Evolutionary conservation across 371 early-diverging fungal species (phyloP).

Genomic region (Mortierella sp.): DNA sequence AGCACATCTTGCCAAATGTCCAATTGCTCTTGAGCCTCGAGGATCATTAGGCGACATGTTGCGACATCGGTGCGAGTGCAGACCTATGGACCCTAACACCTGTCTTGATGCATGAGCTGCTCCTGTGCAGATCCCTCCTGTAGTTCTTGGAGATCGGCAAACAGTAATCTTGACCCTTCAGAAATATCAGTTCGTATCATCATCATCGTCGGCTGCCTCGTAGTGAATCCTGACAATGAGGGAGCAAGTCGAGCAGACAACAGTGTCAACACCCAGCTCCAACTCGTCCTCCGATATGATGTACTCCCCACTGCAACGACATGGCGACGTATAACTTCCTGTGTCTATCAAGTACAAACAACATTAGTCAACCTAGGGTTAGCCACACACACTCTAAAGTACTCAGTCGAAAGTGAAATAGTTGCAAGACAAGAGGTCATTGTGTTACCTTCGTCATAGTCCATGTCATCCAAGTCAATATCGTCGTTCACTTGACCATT

Average conservation of each 20-base stretch:
- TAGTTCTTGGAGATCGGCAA: neutral
- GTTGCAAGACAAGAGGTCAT: neutral
- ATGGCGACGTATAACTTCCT: conserved; percentile 35
- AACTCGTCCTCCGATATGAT: conserved; percentile 43
- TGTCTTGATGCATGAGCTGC: neutral
- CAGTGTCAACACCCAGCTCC: conserved; percentile 49
- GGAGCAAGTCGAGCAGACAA: conserved; percentile 50
- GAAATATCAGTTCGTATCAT: neutral
- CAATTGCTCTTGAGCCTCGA: no score
- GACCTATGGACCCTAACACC: no score
- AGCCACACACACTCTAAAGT: no score
- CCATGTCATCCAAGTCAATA: conserved; percentile 56
- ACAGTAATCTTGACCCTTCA: neutral
- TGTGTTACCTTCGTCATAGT: conserved; percentile 40
- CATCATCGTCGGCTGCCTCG: conserved; percentile 29
- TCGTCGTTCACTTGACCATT: conserved; percentile 55
- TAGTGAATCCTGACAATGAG: conserved; percentile 54
- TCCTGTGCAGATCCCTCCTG: neutral
- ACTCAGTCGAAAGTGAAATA: neutral
- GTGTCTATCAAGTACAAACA: conserved; percentile 11
- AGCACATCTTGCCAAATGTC: no score
- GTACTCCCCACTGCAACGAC: conserved; percentile 55
- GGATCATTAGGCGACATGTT: no score
- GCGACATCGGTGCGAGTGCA: no score
- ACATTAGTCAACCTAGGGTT: no score